These are phyloP conservation scores for Panaeolus cyanescens DNA, from an alignment of 768 basidiomycete species.

Conservation along the genomic window DNA sequence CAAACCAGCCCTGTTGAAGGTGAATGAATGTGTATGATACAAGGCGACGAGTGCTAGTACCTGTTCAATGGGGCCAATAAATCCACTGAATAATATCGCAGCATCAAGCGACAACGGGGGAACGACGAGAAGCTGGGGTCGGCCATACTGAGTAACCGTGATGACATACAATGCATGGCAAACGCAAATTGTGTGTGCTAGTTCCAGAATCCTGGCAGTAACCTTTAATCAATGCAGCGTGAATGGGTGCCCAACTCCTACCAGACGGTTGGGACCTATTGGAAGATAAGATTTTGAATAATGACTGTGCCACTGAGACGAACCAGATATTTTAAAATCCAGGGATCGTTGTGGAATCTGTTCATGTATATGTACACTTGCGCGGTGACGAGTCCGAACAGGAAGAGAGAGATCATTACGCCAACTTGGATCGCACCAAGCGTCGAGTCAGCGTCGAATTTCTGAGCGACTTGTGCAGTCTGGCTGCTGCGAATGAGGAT, in stretches of 20 bases:
- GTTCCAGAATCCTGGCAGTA: conserved; percentile 15
- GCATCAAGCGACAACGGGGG: conserved; percentile 16
- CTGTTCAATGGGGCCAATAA: conserved; percentile 23
- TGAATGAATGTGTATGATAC: background rate
- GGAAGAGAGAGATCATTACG: conserved; percentile 18
- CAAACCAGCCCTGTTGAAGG: conserved; percentile 19
- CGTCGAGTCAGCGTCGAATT: conserved; percentile 6
- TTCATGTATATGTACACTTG: conserved; percentile 23
- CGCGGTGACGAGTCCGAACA: conserved; percentile 25
- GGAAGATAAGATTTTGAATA: background rate
- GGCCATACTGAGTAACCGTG: conserved; percentile 22
- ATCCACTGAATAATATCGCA: conserved; percentile 23
- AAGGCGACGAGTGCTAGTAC: background rate
- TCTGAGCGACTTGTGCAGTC: background rate
- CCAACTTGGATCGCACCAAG: conserved; percentile 28
- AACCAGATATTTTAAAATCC: conserved; percentile 18
- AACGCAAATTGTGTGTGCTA: conserved; percentile 22
- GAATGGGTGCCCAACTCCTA: background rate
- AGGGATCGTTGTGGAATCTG: conserved; percentile 20
- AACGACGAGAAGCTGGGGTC: conserved; percentile 11
- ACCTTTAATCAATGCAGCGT: background rate
- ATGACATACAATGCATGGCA: conserved; percentile 21
- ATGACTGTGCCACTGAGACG: conserved; percentile 1
- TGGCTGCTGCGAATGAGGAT: background rate
- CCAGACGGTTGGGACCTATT: conserved; percentile 5